Conservation (phyloP, 495 filamentous ascomycete genomes). For the Aspergillus saccharolyticus region DNA sequence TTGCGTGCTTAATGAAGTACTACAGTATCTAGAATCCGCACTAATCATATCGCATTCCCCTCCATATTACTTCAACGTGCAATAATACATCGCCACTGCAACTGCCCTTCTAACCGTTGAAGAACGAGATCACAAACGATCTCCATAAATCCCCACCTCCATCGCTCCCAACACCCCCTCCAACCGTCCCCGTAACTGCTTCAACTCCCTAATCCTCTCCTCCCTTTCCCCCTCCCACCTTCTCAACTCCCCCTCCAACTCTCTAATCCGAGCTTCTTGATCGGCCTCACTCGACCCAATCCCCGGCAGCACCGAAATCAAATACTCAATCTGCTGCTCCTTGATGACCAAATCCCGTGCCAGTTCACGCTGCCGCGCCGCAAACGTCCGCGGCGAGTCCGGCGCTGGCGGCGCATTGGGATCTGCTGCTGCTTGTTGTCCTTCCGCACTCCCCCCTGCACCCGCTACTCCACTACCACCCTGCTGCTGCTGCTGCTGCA, state of each 20-base stretch:
- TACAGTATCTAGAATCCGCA: too few relatives aligned
- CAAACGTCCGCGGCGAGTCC: conserved; percentile 61
- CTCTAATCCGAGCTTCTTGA: conserved; percentile 69
- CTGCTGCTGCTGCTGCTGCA: conserved; percentile 12
- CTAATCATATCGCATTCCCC: too few relatives aligned
- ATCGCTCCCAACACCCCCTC: conserved; percentile 54
- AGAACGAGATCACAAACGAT: conserved; percentile 7
- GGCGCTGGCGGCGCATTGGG: conserved; percentile 40
- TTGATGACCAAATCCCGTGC: conserved; percentile 83
- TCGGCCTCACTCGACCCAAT: conserved; percentile 78
- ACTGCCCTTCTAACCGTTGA: too few relatives aligned
- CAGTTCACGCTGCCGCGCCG: conserved; percentile 68
- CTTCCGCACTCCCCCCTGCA: not conserved
- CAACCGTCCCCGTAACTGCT: conserved; percentile 58
- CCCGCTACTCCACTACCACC: too few relatives aligned
- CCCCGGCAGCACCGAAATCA: conserved; percentile 81
- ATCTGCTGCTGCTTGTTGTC: conserved; percentile 17
- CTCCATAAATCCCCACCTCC: conserved; percentile 35
- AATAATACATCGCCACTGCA: too few relatives aligned
- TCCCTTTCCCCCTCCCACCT: conserved; percentile 67
- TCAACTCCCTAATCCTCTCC: conserved; percentile 66
- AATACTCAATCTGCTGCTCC: conserved; percentile 87
- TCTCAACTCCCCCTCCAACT: conserved; percentile 70
- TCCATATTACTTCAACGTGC: too few relatives aligned
- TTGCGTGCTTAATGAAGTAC: too few relatives aligned